These are phyloP conservation scores for Pseudocercospora fuligena DNA, from an alignment of 2,329 filamentous ascomycete species.

Conservation along the genomic window DNA sequence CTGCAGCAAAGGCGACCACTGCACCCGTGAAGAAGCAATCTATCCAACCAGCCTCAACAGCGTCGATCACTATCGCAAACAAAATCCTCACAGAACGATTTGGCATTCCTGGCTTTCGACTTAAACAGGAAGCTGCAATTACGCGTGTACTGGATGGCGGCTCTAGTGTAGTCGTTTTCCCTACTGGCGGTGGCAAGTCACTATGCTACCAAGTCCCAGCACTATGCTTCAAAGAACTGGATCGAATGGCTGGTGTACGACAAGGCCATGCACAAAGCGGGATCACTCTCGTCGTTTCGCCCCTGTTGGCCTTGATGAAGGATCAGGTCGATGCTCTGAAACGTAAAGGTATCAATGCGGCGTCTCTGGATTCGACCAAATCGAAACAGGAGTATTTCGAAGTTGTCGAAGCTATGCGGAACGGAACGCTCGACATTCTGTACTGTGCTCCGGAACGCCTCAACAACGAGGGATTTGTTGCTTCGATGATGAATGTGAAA, in stretches of 20 bases:
- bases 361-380: constrained; percentile 62
- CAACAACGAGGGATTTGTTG: constrained; percentile 65
- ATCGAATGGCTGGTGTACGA: constrained; percentile 38
- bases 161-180: constrained; percentile 51
- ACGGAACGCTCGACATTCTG: constrained; percentile 58
- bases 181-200: constrained; percentile 46
- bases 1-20: neutral
- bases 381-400: constrained; percentile 46
- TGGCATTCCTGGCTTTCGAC: constrained; percentile 48
- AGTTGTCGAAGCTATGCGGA: constrained; percentile 52
- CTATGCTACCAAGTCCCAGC: constrained; percentile 53
- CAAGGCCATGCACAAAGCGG: constrained; percentile 46
- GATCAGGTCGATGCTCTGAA: constrained; percentile 63
- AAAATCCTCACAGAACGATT: constrained; percentile 49
- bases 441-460: constrained; percentile 65
- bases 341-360: constrained; percentile 57
- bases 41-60: constrained; percentile 6
- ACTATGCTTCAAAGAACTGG: constrained; percentile 49
- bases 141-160: constrained; percentile 49
- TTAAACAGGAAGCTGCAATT: constrained; percentile 55
- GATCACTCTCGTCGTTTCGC: constrained; percentile 62
- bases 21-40: constrained; percentile 19
- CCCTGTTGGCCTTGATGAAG: constrained; percentile 64
- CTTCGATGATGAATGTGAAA: constrained; percentile 58
- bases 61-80: constrained; percentile 32